These are phyloP conservation scores for Aureobasidium sp. DNA, from an alignment of 2,329 filamentous ascomycete species.

Conservation along the genomic window DNA sequence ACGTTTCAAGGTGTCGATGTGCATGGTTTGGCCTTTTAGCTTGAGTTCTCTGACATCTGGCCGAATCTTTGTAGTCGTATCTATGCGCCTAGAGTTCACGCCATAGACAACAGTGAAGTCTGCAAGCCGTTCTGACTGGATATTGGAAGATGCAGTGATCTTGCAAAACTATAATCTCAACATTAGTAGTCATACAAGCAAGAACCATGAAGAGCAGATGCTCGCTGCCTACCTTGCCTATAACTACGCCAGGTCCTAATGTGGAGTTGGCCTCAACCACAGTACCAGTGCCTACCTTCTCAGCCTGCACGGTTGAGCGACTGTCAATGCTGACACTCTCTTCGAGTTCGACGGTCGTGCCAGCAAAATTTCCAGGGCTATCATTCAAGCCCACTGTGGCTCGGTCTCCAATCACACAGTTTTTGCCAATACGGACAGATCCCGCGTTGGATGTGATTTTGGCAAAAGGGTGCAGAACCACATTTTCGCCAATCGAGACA, in stretches of 20 bases:
- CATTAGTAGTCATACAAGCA: not conserved
- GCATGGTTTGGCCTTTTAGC: slow-evolving; percentile 28
- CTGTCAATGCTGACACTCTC: slow-evolving; percentile 40
- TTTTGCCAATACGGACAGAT: slow-evolving; percentile 38
- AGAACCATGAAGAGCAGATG: not conserved
- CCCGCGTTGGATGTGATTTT: slow-evolving; percentile 39
- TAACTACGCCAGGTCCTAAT: slow-evolving; percentile 34
- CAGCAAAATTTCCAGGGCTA: slow-evolving; percentile 17
- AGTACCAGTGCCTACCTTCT: slow-evolving; percentile 26
- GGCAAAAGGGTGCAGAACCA: slow-evolving; percentile 78
- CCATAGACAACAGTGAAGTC: slow-evolving; percentile 42
- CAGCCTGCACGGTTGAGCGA: slow-evolving; percentile 34
- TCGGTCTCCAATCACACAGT: slow-evolving; percentile 70
- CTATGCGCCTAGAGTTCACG: slow-evolving; percentile 32
- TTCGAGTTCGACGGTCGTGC: slow-evolving; percentile 32
- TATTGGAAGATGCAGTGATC: slow-evolving; percentile 31
- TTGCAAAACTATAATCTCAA: slow-evolving; percentile 35
- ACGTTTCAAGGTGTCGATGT: slow-evolving; percentile 28
- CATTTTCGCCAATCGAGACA: slow-evolving; percentile 70
- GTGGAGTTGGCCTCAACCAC: slow-evolving; percentile 26
- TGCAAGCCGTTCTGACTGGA: slow-evolving; percentile 33
- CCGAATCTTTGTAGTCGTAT: slow-evolving; percentile 32
- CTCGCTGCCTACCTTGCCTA: slow-evolving; percentile 35
- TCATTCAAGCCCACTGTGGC: slow-evolving; percentile 32
- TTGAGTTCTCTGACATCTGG: slow-evolving; percentile 27